Evolutionary conservation across 768 basidiomycete genomes (phyloP).

Genomic region (Podaxis mareebaensis): DNA sequence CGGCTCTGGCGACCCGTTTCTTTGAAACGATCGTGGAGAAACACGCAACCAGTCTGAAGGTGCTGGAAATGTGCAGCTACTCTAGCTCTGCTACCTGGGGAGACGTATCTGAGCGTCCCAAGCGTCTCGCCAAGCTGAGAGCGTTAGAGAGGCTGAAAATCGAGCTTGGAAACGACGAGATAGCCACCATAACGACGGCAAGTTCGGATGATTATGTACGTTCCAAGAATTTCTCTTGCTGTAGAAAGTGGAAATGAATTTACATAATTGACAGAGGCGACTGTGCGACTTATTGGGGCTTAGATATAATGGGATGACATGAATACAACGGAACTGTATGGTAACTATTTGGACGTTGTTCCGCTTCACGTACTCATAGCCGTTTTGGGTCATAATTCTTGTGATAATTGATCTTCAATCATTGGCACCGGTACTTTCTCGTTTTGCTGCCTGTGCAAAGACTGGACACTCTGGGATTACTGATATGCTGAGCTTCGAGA

Average conservation of each 20-base stretch:
- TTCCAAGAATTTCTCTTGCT: background rate
- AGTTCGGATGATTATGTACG: background rate
- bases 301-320: background rate
- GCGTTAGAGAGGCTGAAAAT: background rate
- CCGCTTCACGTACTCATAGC: no score
- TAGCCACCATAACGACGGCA: background rate
- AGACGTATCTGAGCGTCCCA: background rate
- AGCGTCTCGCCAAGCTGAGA: background rate
- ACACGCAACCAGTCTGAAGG: background rate
- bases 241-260: background rate
- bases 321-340: no score
- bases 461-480: no score
- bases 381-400: no score
- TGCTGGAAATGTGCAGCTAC: background rate
- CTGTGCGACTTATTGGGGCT: background rate
- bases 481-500: no score
- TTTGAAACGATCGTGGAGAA: conserved; percentile 1
- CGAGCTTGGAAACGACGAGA: background rate
- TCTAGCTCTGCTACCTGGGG: background rate
- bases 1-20: background rate
- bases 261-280: background rate
- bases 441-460: no score
- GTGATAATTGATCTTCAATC: no score
- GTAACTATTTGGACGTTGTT: no score
- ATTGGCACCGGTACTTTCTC: no score